Evolutionary conservation across 768 basidiomycete genomes (phyloP), one percentile per base, ranked within the genome.

Genomic region (Trametes cingulata): DNA sequence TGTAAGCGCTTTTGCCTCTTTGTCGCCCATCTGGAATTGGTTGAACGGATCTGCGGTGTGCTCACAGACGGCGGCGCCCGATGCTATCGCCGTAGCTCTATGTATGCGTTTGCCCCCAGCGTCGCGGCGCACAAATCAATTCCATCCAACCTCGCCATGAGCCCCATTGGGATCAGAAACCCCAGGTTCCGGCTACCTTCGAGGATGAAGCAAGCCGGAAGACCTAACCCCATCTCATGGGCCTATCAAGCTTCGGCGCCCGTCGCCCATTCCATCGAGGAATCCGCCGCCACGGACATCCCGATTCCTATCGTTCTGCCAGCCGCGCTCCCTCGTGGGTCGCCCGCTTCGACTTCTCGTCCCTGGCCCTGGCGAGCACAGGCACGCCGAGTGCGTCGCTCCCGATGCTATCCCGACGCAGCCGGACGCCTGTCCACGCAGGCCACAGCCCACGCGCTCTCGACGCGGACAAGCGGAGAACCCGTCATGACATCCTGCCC

Each of bases 311-410:
- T 56, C 55, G 24, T 13, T 14, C 19, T 22, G 35, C 37, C 36
- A 37, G 45, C 35, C 33, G 46, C 47, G 45, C 15, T 41, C 52
- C 55, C 15, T 41, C 52, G 52, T 19, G 5, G 8, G 22, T 15
- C 22, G 22, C 7, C 22, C 1, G 6, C 12, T 47, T 5, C 48
- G n/a, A 10, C 33, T 37, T 17, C 45, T 15, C 36, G 55, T 56
- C 55, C 55, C 55, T 56, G 55, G 22, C 37, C 55, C 55, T 56
- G 55, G 55, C 8, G 17, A 45, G 35, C 45, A 27, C 29, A 49
- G 48, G 48, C 48, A 42, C 41, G n/a, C 20, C 41, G 17, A 33
- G 24, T 14, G 15, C 17, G 2, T 17, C 40, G 22, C 51, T 24
- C 22, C 51, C 51, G 51, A 52, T 39, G 24, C 51, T 52, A 29